Evolutionary conservation across 345 rosid genomes (phyloP), one percentile per base, ranked within the genome.

Genomic region (Brassica carinata): DNA sequence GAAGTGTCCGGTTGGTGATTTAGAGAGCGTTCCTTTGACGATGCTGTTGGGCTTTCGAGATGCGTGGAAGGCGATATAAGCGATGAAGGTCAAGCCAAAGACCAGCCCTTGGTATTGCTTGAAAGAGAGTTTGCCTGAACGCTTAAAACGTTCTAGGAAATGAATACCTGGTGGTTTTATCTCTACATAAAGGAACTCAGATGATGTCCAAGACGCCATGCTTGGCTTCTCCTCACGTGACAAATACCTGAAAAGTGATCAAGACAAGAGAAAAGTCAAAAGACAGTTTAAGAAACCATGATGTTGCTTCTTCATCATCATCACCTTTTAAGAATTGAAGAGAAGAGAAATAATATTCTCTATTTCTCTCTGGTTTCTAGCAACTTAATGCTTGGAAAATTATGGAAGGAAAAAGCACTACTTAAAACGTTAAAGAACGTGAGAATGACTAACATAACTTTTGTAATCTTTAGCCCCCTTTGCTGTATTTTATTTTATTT

Each of bases 11-110:
- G 78, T 74, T 80, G 84, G 57, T 31, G 74, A 74, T 5, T 95
- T 91, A 15, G 94, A 91, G 18, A 94, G 97, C 3, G 91, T 80
- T 72, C 97, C 90, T 86, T 94, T 91, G 83, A 94, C 98, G 31
- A 94, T 87, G 85, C 98, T 94, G 51, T 90, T 89, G 36, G 97
- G 90, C 82, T 94, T 94, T 18, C 98, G 83, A 1, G 97, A 78
- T 0, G 94, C 92, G 82, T 94, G 98, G 85, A 90, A 94, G 86
- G 91, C 85, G 0, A 88, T 5, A 57, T 92, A 94, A 0, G 98
- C 97, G 0, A 92, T 59, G 82, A 94, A 94, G 17, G 98, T 94
- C 19, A 92, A 83, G 67, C 87, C 84, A 77, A 92, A 87, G 67
- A 92, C 98, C 72, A 92, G 73, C 74, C 84, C 87, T 88, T 90